Percentiles rank a stretch among this genome's conserved stretches.
Conservation (phyloP, 768 basidiomycete genomes). For the Scleroderma citrinum region DNA sequence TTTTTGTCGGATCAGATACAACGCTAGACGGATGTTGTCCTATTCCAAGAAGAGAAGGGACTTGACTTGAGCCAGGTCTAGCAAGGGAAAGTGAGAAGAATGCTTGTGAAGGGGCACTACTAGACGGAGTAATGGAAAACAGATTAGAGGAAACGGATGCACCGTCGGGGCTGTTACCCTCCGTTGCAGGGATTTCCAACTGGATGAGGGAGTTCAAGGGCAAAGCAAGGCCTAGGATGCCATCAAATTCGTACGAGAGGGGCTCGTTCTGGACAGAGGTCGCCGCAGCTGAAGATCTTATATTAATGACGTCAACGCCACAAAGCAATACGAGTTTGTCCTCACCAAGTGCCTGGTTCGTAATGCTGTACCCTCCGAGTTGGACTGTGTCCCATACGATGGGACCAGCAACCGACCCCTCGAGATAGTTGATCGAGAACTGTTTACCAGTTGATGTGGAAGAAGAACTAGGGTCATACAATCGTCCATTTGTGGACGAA, state of each 20-base stretch:
- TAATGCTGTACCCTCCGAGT: constrained; percentile 59
- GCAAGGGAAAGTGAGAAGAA: constrained; percentile 66
- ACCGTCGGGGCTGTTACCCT: constrained; percentile 51
- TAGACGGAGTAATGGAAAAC: constrained; percentile 55
- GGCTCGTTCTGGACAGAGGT: constrained; percentile 49
- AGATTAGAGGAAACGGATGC: constrained; percentile 65
- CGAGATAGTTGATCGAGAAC: constrained; percentile 54
- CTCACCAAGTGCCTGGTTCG: constrained; percentile 66
- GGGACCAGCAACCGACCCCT: constrained; percentile 53
- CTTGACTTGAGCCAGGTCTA: constrained; percentile 54
- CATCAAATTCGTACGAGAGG: constrained; percentile 50
- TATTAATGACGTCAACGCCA: background rate
- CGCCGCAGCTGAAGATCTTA: constrained; percentile 48
- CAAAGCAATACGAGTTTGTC: background rate
- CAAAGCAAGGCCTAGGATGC: constrained; percentile 72
- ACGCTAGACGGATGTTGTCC: constrained; percentile 56
- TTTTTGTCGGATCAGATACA: constrained; percentile 45
- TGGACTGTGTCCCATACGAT: constrained; percentile 64
- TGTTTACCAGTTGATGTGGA: constrained; percentile 36
- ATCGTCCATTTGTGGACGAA: constrained; percentile 35
- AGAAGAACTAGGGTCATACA: constrained; percentile 53
- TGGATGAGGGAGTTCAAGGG: constrained; percentile 69
- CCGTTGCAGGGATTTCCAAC: constrained; percentile 40
- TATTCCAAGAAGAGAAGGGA: constrained; percentile 61
- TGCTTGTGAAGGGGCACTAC: constrained; percentile 47